phyloP scores from a whole-genome alignment of 192 early-diverging fungal genomes.

The Podila epicladia region DNA sequence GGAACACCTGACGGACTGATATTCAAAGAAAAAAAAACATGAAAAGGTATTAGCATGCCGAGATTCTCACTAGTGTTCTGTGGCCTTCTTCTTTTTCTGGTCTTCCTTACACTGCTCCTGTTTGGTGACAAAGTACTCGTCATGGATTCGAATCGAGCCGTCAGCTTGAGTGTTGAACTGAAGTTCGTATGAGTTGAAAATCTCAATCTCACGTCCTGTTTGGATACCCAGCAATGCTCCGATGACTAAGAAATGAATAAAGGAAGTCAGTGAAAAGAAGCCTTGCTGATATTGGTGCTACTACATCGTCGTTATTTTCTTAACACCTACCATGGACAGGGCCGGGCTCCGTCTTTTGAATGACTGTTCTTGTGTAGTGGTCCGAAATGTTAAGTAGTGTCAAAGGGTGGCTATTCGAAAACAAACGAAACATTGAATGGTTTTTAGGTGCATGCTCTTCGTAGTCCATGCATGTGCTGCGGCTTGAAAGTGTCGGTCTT shows the following conservation, averaged over 20 bases:
- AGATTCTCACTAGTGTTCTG: neutral
- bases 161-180: slow-evolving; percentile 52
- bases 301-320: too few species aligned
- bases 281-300: neutral
- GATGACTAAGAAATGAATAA: slow-evolving; percentile 58
- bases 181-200: slow-evolving; percentile 88
- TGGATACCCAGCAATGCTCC: slow-evolving; percentile 83
- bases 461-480: neutral
- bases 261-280: neutral
- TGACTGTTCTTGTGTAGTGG: slow-evolving; percentile 78
- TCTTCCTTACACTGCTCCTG: slow-evolving; percentile 76
- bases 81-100: too few species aligned
- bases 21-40: neutral
- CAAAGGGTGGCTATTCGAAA: slow-evolving; percentile 77
- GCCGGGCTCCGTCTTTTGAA: slow-evolving; percentile 59
- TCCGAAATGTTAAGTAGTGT: slow-evolving; percentile 91
- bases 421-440: neutral
- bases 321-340: slow-evolving; percentile 33
- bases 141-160: slow-evolving; percentile 64
- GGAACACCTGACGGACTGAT: slow-evolving; percentile 85
- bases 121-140: slow-evolving; percentile 73
- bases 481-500: neutral
- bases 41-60: neutral
- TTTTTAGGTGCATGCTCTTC: neutral
- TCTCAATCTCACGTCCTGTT: slow-evolving; percentile 82